These are phyloP conservation scores for Lactarius hatsudake DNA, from an alignment of 768 basidiomycete genomes.

Conservation along the genomic window DNA sequence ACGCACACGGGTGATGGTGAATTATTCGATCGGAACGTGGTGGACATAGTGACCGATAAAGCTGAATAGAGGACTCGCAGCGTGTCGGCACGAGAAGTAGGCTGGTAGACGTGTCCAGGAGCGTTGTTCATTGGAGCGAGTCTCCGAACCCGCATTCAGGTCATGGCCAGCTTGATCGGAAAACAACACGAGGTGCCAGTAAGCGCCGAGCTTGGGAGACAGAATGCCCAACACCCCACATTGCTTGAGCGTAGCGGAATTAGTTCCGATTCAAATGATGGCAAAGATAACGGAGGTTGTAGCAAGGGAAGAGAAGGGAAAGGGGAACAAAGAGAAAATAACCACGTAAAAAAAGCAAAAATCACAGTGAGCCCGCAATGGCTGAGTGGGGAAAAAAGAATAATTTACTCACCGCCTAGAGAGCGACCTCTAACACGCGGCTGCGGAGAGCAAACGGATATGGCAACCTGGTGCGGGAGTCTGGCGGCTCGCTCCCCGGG, in stretches of 20 bases:
- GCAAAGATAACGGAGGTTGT: constrained; percentile 4
- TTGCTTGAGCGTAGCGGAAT: constrained; percentile 31
- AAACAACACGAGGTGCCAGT: constrained; percentile 58
- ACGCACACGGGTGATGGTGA: constrained; percentile 51
- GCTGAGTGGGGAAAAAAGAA: constrained; percentile 28
- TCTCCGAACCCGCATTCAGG: constrained; percentile 54
- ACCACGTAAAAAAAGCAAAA: constrained; percentile 24
- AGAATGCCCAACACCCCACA: constrained; percentile 23
- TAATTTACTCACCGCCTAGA: constrained; percentile 27
- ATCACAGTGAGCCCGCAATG: constrained; percentile 21
- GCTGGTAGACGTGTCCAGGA: constrained; percentile 53
- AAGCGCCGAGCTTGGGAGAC: constrained; percentile 44
- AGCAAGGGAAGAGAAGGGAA: constrained; percentile 14
- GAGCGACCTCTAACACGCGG: constrained; percentile 27
- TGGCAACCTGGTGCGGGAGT: constrained; percentile 43
- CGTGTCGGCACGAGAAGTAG: constrained; percentile 70
- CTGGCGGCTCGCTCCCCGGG: constrained; percentile 52
- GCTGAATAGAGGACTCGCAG: constrained; percentile 63
- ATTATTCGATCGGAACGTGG: constrained; percentile 68
- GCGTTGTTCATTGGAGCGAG: constrained; percentile 70
- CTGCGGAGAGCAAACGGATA: constrained; percentile 24
- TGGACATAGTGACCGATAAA: constrained; percentile 72
- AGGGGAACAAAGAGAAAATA: not conserved
- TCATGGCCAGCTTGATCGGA: constrained; percentile 64
- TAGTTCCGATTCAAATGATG: constrained; percentile 29